Conservation (phyloP, 306 rosid genomes). For the Rubus parviflorus region DNA sequence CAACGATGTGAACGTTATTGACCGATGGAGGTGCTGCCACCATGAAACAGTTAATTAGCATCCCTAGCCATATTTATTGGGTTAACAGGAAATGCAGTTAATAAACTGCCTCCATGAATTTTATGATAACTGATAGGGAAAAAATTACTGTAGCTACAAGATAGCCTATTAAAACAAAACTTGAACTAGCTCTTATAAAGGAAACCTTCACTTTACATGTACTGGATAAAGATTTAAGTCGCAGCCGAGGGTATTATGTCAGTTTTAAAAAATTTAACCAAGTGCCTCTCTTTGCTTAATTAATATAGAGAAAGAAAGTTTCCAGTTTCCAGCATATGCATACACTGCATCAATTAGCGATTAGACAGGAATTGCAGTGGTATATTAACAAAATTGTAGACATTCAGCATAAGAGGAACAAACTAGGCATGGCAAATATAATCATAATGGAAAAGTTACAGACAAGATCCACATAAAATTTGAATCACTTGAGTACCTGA, state of each 20-base stretch:
- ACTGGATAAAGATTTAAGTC: background rate
- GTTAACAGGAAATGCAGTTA: background rate
- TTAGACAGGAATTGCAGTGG: background rate
- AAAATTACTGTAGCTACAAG: background rate
- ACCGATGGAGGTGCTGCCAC: slow-evolving; percentile 90
- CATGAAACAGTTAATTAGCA: slow-evolving; percentile 10
- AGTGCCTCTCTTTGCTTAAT: too few relatives aligned
- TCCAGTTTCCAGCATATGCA: background rate
- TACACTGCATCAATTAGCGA: background rate
- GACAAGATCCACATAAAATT: background rate
- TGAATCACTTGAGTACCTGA: slow-evolving; percentile 56
- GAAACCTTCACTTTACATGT: background rate
- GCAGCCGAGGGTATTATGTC: background rate
- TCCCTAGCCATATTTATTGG: background rate
- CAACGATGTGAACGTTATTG: slow-evolving; percentile 68
- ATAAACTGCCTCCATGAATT: background rate
- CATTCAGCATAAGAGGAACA: slow-evolving; percentile 13
- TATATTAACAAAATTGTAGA: slow-evolving; percentile 17
- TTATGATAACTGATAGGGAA: background rate
- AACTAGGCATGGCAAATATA: slow-evolving; percentile 8
- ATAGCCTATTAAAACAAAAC: background rate
- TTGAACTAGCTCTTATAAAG: background rate
- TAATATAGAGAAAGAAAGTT: too few relatives aligned
- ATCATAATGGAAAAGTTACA: background rate
- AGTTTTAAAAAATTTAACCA: background rate